Evolutionary conservation across 352 stramenopile species (phyloP), one percentile per base, ranked within the genome.

Genomic region (Phytophthora idaei): DNA sequence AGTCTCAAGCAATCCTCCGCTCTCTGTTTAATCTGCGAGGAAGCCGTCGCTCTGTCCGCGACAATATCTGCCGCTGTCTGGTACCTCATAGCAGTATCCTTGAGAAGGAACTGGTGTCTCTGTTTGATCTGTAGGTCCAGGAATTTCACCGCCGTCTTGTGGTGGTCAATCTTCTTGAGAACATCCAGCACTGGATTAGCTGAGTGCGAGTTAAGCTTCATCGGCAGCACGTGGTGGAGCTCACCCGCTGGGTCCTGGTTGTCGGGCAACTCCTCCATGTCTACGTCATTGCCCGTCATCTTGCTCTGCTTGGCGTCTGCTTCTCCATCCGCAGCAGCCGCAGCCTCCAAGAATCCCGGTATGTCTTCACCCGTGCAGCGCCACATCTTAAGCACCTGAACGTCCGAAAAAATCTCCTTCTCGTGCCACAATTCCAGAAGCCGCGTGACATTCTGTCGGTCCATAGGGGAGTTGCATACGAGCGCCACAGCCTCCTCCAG

Each of bases 391-490:
- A 92, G 70, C 61, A 94, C 84, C 52, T 88, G 64, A 0, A 66
- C 61, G 41, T 87, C 72, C 4, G 70, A 39, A 45, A 85, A 92
- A 52, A 90, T 67, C 32, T 81, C 64, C 62, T 94, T 92, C 44
- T 91, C 80, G 61, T 92, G 77, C 87, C 87, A 94, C 39, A 94
- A 57, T 52, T 92, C 81, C 46, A 94, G 60, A 25, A 94, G 70
- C 9, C 81, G 69, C 57, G 81, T 88, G 15, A 93, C 84, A 55
- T 85, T 90, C 54, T 93, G 81, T 6, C 87, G 78, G 60, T 94
- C 87, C 74, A 90, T 91, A 7, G 87, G 87, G 21, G 87, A 94
- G 61, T 92, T 94, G 78, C 83, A 90, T 39, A 94, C 87, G 36
- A 94, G 73, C 47, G 87, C 87, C 31, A 94, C 83, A 15, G 87